phyloP scores from a whole-genome alignment of 2,329 filamentous ascomycete genomes.

The Albifimbria verrucaria region DNA sequence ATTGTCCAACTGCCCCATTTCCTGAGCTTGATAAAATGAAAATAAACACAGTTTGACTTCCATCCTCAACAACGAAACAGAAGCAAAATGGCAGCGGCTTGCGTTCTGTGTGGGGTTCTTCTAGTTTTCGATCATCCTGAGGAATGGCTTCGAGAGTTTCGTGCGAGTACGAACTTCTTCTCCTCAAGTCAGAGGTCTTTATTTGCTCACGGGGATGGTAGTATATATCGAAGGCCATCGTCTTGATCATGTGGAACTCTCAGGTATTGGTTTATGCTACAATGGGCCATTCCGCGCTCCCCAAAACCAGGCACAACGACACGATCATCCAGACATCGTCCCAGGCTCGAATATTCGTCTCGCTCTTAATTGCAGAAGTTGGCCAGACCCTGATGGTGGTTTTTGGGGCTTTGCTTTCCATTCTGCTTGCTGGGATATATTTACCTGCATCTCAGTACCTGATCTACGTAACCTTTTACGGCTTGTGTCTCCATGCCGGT shows the following conservation, averaged over 20 bases:
- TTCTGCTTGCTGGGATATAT: conserved; percentile 7
- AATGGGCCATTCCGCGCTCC: neutral
- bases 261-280: neutral
- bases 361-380: neutral
- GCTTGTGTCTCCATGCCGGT: conserved; percentile 10
- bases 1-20: too few species aligned
- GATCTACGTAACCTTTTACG: neutral
- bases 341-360: neutral
- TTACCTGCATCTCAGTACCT: conserved; percentile 2
- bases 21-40: too few species aligned
- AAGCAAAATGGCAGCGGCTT: neutral
- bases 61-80: too few species aligned
- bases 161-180: neutral
- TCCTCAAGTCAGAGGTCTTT: neutral
- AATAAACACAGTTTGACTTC: too few species aligned
- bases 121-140: neutral
- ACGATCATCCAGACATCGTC: neutral
- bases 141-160: neutral
- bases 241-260: neutral
- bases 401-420: conserved; percentile 14
- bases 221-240: neutral
- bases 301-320: neutral
- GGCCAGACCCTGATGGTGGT: neutral
- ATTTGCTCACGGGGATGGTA: neutral
- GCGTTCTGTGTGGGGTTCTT: neutral